Evolutionary conservation across 164 flowering plant species (phyloP), one percentile per base, ranked within the genome.

Genomic region (Vitis riparia): DNA sequence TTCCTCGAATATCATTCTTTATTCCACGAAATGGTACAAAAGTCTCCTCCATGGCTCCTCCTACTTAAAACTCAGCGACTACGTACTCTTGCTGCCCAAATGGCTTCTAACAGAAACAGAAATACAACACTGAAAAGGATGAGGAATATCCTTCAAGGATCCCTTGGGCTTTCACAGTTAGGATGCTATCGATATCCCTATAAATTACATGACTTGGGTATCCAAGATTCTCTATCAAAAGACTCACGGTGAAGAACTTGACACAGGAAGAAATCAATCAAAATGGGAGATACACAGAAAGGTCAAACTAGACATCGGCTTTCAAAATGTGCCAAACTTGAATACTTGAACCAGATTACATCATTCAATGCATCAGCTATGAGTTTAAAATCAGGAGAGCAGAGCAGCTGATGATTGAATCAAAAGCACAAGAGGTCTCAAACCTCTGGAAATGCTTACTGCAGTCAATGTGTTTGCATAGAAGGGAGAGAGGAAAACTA

Each of bases 21-120:
- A 96, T 96, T 65, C 98, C 99, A 0, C 84, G 86, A n/a, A 96
- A 85, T 11, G 99, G 99, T 29, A 92, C 94, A 74, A 93, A 96
- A 13, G 97, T 81, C 76, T 96, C 99, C 72, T 96, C 99, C 99
- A 93, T 93, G 66, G 55, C 60, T 65, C 37, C 55, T 23, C n/a
- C 23, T 23, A 55, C 51, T 19, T 64, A 53, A 55, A 29, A 51
- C 32, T 48, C 50, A 17, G 37, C n/a, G 44, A 51, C 27, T 10
- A 51, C 48, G 68, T 59, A 30, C 66, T 65, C 52, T 73, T 67
- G 62, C 55, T 47, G 19, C 56, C 6, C 13, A 55, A 32, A 23
- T 23, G 27, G 27, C 27, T 23, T 23, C 27, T 23, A 2, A 23
- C 27, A 23, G 27, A 23, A 48, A 11, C 6, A 4, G 48, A 44